Percentiles rank a stretch among this genome's conserved stretches.
These are phyloP conservation scores for Phytophthora pini DNA, from an alignment of 352 stramenopile species.

Conservation along the genomic window DNA sequence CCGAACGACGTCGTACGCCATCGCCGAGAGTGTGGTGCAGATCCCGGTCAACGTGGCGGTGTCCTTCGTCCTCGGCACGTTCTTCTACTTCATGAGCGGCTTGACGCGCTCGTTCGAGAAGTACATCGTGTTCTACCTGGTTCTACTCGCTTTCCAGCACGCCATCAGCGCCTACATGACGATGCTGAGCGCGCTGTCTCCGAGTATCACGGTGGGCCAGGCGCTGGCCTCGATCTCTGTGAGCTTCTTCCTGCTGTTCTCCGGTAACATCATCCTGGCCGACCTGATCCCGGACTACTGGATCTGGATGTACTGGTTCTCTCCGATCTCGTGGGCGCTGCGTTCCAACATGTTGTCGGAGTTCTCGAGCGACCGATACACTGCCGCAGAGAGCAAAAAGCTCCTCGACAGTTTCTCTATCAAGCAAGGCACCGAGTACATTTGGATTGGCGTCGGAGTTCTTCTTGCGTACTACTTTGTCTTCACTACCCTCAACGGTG, in stretches of 20 bases:
- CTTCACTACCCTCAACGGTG: slow-evolving; percentile 51
- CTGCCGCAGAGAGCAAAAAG: slow-evolving; percentile 12
- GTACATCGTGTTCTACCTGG: slow-evolving; percentile 82
- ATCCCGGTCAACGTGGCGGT: slow-evolving; percentile 78
- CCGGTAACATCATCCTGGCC: slow-evolving; percentile 79
- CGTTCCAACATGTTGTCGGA: slow-evolving; percentile 67
- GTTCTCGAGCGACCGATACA: slow-evolving; percentile 60
- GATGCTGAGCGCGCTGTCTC: slow-evolving; percentile 59
- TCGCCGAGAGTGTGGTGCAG: slow-evolving; percentile 70
- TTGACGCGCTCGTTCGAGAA: slow-evolving; percentile 46
- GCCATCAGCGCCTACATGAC: slow-evolving; percentile 74
- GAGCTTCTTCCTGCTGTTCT: slow-evolving; percentile 77
- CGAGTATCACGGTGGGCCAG: slow-evolving; percentile 64
- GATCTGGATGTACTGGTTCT: slow-evolving; percentile 87
- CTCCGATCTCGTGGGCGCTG: slow-evolving; percentile 63
- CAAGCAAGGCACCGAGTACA: slow-evolving; percentile 41
- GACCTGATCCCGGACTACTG: slow-evolving; percentile 76
- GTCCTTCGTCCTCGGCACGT: slow-evolving; percentile 60
- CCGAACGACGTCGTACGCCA: slow-evolving; percentile 79
- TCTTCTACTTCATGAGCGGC: slow-evolving; percentile 92
- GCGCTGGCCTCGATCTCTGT: slow-evolving; percentile 58
- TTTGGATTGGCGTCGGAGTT: slow-evolving; percentile 52
- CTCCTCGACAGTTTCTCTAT: slow-evolving; percentile 56
- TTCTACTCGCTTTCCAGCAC: slow-evolving; percentile 82
- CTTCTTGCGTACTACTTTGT: slow-evolving; percentile 52